These are phyloP conservation scores for Narthecium ossifragum DNA, from an alignment of 106 monocot genomes.

Conservation along the genomic window DNA sequence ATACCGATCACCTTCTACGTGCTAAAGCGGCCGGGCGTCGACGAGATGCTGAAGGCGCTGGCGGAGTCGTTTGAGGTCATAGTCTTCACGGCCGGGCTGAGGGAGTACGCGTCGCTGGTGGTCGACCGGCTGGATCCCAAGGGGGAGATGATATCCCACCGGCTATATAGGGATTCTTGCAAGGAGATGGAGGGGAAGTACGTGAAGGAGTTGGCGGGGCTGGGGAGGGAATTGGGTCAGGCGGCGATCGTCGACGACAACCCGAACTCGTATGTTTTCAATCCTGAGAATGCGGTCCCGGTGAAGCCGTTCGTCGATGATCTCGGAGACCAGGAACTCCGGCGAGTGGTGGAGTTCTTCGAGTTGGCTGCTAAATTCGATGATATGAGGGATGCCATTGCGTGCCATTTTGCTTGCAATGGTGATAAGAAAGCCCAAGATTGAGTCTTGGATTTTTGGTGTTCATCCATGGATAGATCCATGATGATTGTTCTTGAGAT, in stretches of 20 bases:
- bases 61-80: conserved; percentile 60
- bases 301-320: conserved; percentile 55
- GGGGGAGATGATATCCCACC: conserved; percentile 45
- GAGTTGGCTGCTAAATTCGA: conserved; percentile 27
- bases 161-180: conserved; percentile 80
- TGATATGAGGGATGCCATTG: conserved; percentile 60
- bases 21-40: conserved; percentile 67
- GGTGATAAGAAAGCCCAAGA: background rate
- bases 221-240: conserved; percentile 43
- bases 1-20: conserved; percentile 67
- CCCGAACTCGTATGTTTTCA: conserved; percentile 57
- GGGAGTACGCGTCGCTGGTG: conserved; percentile 85
- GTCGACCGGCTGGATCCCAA: conserved; percentile 64
- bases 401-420: conserved; percentile 3
- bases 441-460: background rate
- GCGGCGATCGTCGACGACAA: conserved; percentile 85
- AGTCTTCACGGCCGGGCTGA: conserved; percentile 82
- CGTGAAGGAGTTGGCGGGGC: conserved; percentile 59
- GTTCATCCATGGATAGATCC: too few species aligned
- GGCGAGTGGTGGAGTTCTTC: conserved; percentile 53
- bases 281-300: conserved; percentile 70
- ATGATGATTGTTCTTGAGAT: too few species aligned
- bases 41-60: conserved; percentile 41
- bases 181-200: conserved; percentile 49
- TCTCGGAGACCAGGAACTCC: conserved; percentile 52